Conservation (phyloP, 768 basidiomycete genomes). For the Tulasnella sp. region DNA sequence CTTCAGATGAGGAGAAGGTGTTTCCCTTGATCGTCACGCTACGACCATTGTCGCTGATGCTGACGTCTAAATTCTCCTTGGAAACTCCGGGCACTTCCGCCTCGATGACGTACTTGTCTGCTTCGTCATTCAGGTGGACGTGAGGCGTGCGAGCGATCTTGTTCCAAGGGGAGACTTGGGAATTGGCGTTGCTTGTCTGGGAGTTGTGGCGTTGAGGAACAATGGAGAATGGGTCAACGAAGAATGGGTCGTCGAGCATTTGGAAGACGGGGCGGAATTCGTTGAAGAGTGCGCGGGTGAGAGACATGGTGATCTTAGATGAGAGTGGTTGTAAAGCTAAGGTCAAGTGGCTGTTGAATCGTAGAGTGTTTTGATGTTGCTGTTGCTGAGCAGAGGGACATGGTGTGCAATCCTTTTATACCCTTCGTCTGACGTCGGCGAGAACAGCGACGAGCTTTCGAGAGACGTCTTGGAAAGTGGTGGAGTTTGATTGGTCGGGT, state of each 20-base stretch:
- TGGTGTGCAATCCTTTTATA: neutral
- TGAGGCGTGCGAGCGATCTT: conserved; percentile 9
- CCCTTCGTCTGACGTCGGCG: neutral
- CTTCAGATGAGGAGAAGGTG: neutral
- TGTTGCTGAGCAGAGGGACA: neutral
- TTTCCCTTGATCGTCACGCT: conserved; percentile 26
- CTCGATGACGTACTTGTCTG: conserved; percentile 23
- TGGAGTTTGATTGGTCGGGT: neutral
- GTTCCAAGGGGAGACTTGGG: neutral
- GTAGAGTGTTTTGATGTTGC: neutral
- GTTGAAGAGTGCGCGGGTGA: conserved; percentile 9
- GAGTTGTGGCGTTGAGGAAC: neutral
- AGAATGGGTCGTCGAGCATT: conserved; percentile 21
- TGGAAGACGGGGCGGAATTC: conserved; percentile 29
- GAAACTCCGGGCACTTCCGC: conserved; percentile 29
- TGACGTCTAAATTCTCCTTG: conserved; percentile 27
- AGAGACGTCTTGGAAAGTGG: neutral
- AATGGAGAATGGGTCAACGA: conserved; percentile 1
- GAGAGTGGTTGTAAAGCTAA: neutral
- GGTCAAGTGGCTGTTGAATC: neutral
- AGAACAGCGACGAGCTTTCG: neutral
- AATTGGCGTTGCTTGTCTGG: neutral
- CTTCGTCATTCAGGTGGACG: conserved; percentile 22
- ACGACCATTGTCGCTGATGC: conserved; percentile 25
- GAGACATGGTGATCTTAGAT: conserved; percentile 10